These are phyloP conservation scores for Scutellaria galericulata DNA, from an alignment of 257 asterid species.

Conservation along the genomic window DNA sequence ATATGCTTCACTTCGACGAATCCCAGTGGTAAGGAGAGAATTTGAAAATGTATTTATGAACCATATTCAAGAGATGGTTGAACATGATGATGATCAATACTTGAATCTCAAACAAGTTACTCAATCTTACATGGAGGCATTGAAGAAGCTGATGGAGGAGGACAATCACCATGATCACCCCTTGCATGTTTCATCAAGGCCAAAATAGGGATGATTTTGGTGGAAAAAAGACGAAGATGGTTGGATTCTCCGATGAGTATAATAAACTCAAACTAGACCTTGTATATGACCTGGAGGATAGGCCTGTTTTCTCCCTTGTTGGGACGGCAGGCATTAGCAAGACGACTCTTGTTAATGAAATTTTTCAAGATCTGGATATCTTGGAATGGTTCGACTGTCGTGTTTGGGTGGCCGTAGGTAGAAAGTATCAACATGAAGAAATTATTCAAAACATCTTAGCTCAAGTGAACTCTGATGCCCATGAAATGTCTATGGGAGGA, in stretches of 20 bases:
- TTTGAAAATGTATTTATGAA: no score
- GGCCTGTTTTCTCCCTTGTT: background rate
- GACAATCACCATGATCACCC: background rate
- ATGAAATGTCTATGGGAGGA: no score
- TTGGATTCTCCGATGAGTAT: background rate
- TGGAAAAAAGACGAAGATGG: background rate
- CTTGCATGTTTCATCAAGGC: background rate
- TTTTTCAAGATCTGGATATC: background rate
- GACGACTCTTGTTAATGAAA: background rate
- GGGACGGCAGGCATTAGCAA: conserved; percentile 1
- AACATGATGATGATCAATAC: no score
- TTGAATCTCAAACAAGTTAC: background rate
- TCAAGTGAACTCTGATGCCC: background rate
- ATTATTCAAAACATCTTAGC: background rate
- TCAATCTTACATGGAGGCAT: background rate
- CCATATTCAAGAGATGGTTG: no score
- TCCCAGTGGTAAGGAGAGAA: no score
- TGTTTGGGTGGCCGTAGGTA: background rate
- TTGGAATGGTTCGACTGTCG: background rate
- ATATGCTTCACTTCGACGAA: no score
- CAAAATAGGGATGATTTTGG: no score
- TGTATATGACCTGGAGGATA: no score
- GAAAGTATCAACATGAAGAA: background rate
- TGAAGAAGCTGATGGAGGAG: background rate
- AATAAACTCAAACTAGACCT: background rate